A percentile compares a stretch with the other conserved stretches of the same genome.
phyloP scores from a whole-genome alignment of 257 asterid species.

The Nicotiana undulata region DNA sequence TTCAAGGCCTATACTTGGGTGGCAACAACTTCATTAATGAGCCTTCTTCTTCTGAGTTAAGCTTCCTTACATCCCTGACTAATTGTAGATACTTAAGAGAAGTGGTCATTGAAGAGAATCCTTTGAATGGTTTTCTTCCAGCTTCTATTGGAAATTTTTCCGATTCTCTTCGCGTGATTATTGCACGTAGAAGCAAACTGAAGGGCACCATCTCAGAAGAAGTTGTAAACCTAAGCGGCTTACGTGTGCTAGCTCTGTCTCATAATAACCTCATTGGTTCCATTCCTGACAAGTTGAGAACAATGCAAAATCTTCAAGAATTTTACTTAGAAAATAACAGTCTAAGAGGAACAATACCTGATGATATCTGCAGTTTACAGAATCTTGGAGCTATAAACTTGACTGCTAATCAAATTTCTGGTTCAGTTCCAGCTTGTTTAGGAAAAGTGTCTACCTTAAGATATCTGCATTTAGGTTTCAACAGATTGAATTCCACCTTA shows the following conservation, averaged over 20 bases:
- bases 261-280: background rate
- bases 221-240: background rate
- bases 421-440: slow-evolving; percentile 13
- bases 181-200: background rate
- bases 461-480: slow-evolving; percentile 1
- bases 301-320: background rate
- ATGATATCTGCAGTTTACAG: background rate
- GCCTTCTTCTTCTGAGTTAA: slow-evolving; percentile 1
- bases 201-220: background rate
- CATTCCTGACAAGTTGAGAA: background rate
- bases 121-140: background rate
- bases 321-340: background rate
- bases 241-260: background rate
- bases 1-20: background rate
- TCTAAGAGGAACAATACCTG: background rate
- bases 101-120: background rate
- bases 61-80: background rate
- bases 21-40: background rate
- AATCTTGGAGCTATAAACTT: background rate
- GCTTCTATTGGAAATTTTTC: background rate
- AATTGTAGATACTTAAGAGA: background rate
- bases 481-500: slow-evolving; percentile 3
- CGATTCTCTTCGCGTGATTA: background rate
- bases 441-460: slow-evolving; percentile 5
- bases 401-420: background rate